A percentile compares a stretch with the other conserved stretches of the same genome.
These are phyloP conservation scores for Oryza glaberrima DNA, from an alignment of 176 grass and related monocot genomes.

Conservation along the genomic window DNA sequence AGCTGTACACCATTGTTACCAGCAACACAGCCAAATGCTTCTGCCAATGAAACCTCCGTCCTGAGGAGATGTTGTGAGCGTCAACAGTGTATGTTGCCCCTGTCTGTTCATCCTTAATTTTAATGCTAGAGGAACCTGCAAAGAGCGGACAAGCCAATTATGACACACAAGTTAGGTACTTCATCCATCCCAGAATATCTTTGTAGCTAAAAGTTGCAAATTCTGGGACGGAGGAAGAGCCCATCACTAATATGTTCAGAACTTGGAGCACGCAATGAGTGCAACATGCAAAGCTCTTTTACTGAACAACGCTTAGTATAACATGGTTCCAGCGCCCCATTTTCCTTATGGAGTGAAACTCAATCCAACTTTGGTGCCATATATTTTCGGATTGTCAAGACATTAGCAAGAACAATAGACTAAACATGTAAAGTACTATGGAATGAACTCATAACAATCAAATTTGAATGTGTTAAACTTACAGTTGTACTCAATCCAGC, in stretches of 20 bases:
- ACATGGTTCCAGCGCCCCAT: neutral
- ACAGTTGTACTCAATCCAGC: slow-evolving; percentile 97
- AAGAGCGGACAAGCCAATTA: slow-evolving; percentile 24
- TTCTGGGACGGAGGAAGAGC: neutral
- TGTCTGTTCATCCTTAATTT: slow-evolving; percentile 73
- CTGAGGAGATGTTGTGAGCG: slow-evolving; percentile 59
- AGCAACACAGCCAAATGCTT: slow-evolving; percentile 48
- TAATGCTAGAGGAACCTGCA: slow-evolving; percentile 94
- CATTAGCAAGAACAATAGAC: slow-evolving; percentile 2
- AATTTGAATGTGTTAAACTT: slow-evolving; percentile 40
- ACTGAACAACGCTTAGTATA: neutral
- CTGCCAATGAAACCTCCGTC: slow-evolving; percentile 52
- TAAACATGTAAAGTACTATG: slow-evolving; percentile 31
- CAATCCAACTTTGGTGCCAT: neutral
- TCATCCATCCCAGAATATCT: too few species aligned
- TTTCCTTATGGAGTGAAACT: neutral
- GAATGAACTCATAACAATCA: slow-evolving; percentile 13
- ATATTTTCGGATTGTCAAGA: slow-evolving; percentile 17
- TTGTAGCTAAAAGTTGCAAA: too few species aligned
- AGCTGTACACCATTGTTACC: slow-evolving; percentile 52
- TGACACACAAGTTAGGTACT: neutral
- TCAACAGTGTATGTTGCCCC: slow-evolving; percentile 53
- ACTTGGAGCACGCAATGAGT: neutral
- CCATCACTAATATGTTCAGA: slow-evolving; percentile 10
- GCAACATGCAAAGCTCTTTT: neutral